Base-by-base conservation (phyloP, 768 basidiomycete genomes). In the Mycena crocata region DNA sequence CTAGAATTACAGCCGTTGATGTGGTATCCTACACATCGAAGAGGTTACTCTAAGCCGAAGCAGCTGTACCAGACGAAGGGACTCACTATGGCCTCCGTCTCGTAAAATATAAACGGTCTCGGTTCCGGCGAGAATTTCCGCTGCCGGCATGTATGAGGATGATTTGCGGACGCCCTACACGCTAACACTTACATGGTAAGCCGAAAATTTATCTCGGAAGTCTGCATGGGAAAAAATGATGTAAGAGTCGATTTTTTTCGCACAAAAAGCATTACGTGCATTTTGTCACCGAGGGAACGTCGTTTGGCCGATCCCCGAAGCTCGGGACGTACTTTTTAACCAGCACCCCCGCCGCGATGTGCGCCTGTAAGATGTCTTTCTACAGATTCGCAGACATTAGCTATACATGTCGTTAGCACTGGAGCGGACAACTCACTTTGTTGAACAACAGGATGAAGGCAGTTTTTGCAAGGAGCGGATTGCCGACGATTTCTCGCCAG, bases 81-180 rank as follows among this genome's bases (percentile, higher is more conserved):
- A 84, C 89, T 56, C 72, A 90, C 90, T 48, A 91, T 87, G 6
- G 90, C 91, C 40, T 90, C 90, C 0, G 90, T 92, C 71, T 90
- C 87, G 70, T 92, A 87, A 67, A 86, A 89, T 69, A 90, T 86
- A 71, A 92, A 92, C 1, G 87, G 81, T 6, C 91, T 82, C 30
- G 82, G 79, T 55, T 79, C 76, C 8, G 85, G 85, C 19, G 86
- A 86, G 42, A 84, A 74, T 31, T 82, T 81, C 66, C 77, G 80
- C 84, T 86, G 56, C 45, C 23, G 30, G 46, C 42, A 48, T 21
- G 28, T 21, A 52, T n/a, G 13, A 39, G 7, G 19, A 37, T 6
- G 42, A 23, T 34, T 6, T n/a, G 24, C 31, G 32, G 6, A 10
- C 26, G 26, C 45, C 21, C 23, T 23, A 35, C 2, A 52, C 21